These are phyloP conservation scores for Alternaria sp. DNA, from an alignment of 2,329 filamentous ascomycete genomes.

Conservation along the genomic window DNA sequence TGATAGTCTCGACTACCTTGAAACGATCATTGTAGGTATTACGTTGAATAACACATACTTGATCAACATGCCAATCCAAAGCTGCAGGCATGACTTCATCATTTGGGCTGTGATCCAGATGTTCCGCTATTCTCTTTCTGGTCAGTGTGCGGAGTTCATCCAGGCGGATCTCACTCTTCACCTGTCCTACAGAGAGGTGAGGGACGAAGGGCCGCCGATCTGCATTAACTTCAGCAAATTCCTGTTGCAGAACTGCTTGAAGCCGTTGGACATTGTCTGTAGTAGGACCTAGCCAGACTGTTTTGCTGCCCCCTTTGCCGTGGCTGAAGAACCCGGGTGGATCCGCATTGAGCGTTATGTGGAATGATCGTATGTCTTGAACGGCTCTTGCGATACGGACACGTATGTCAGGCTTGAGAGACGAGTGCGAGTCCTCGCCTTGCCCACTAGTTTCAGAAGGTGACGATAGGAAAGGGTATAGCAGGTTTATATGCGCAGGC, in stretches of 20 bases:
- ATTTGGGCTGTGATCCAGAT: neutral
- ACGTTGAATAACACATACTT: slow-evolving; percentile 36
- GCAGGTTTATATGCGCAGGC: slow-evolving; percentile 42
- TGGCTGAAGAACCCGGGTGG: slow-evolving; percentile 26
- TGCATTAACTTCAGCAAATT: slow-evolving; percentile 32
- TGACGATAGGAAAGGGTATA: slow-evolving; percentile 38
- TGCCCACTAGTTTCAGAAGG: slow-evolving; percentile 19
- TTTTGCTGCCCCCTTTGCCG: slow-evolving; percentile 23
- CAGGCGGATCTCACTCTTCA: slow-evolving; percentile 15
- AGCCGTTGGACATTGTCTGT: slow-evolving; percentile 22
- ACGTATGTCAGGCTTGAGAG: slow-evolving; percentile 27
- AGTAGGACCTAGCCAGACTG: slow-evolving; percentile 33
- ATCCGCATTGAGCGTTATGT: slow-evolving; percentile 28
- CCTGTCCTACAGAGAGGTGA: slow-evolving; percentile 38
- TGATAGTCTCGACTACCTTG: slow-evolving; percentile 26
- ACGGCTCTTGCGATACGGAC: slow-evolving; percentile 28
- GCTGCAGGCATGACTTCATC: slow-evolving; percentile 1
- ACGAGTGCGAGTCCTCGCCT: neutral
- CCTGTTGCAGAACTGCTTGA: slow-evolving; percentile 33
- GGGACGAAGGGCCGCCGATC: slow-evolving; percentile 32
- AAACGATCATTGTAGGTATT: slow-evolving; percentile 34
- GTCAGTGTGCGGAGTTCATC: slow-evolving; percentile 23
- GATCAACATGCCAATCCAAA: slow-evolving; percentile 36
- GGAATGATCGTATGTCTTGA: slow-evolving; percentile 22
- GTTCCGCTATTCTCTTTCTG: slow-evolving; percentile 15